Base-by-base conservation (phyloP, 1,284 basidiomycete genomes). In the Rhodotorula sp. region DNA sequence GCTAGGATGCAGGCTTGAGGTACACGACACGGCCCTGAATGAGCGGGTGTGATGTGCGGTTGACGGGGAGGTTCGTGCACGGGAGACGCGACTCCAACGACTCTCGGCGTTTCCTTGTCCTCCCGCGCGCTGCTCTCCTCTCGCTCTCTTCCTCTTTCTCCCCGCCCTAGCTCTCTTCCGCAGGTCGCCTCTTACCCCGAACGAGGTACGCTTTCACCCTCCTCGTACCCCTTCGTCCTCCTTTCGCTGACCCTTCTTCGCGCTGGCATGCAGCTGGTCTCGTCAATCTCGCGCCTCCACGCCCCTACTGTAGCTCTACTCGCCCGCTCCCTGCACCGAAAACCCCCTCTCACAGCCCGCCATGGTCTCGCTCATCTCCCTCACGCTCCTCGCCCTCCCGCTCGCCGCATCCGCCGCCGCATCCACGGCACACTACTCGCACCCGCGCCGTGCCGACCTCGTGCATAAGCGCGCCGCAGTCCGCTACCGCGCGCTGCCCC, bases 401-500 rank as follows among this genome's bases (percentile, higher is more conserved):
- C 64, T 51, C 55, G 51, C 69, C 36, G 54, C 36, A n/a, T 27
- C 61, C 37, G 25, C 7, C 61, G 61, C 63, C 57, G 53, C 44
- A 27, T 51, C 59, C 1, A 50, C 57, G 21, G 39, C 36, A 21
- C 67, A 71, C 59, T 58, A 36, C 48, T 61, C 62, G 13, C 70
- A 71, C 58, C 44, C 50, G 6, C 46, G 61, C 44, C 66, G 44
- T 54, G 32, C 12, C 32, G n/a, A 27, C 37, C 41, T 48, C 15
- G 37, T 25, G 19, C 39, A 34, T 32, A 36, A 12, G 27, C 59
- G 59, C 50, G 44, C 54, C 29, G 41, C n/a, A n/a, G 25, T 34
- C 41, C 57, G n/a, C n/a, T 51, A 29, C 50, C 60, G 66, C 46
- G 37, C 53, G 27, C 70, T 61, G 36, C 63, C 68, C 17, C 41